Percentiles rank a stretch among this genome's conserved stretches.
Conservation (phyloP, 805 yeast species). For the Candida parachauliodes region DNA sequence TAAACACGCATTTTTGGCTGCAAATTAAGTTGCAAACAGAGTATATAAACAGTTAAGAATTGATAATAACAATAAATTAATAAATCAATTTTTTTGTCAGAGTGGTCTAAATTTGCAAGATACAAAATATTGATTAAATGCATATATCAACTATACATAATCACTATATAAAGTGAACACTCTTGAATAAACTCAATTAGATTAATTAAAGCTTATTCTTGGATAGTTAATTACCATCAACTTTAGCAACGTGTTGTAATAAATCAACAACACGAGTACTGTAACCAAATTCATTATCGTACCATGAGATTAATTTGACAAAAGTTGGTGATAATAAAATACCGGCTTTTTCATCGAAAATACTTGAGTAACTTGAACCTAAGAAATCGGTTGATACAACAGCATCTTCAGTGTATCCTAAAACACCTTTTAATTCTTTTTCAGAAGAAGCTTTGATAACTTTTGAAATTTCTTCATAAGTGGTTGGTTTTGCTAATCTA, state of each 20-base stretch:
- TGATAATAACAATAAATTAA: too few species aligned
- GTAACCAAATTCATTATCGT: slow-evolving; percentile 96
- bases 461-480: slow-evolving; percentile 79
- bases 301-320: slow-evolving; percentile 91
- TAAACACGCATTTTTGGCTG: too few species aligned
- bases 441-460: slow-evolving; percentile 74
- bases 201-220: slow-evolving; percentile 2
- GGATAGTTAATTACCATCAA: slow-evolving; percentile 10
- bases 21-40: too few species aligned
- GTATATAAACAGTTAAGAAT: too few species aligned
- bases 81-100: too few species aligned
- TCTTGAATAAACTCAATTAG: too few species aligned
- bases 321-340: slow-evolving; percentile 81
- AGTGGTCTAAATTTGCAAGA: too few species aligned
- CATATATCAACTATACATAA: too few species aligned
- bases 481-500: slow-evolving; percentile 69
- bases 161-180: too few species aligned
- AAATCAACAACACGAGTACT: slow-evolving; percentile 94
- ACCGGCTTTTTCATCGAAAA: slow-evolving; percentile 91
- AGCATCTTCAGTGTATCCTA: slow-evolving; percentile 90
- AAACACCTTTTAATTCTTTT: slow-evolving; percentile 73
- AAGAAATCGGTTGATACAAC: slow-evolving; percentile 90
- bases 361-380: slow-evolving; percentile 79
- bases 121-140: too few species aligned
- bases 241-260: slow-evolving; percentile 72